Base-by-base conservation (phyloP, 2,329 filamentous ascomycete species). In the Conoideocrella luteorostrata region DNA sequence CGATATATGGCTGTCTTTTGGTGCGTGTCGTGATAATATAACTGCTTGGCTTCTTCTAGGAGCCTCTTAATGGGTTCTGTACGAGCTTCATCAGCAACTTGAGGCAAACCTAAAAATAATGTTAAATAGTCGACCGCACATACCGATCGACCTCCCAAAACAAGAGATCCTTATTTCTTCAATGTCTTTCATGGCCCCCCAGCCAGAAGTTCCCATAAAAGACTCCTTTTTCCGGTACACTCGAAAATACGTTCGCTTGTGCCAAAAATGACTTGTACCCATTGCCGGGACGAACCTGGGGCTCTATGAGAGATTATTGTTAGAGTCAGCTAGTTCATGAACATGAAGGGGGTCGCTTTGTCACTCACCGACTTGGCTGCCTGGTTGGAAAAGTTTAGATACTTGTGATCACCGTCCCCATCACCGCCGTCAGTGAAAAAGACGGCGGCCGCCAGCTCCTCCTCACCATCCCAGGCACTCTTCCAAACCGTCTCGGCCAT, bases 311-410 rank as follows among this genome's bases (percentile, higher is more conserved):
- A 11, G n/a, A n/a, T n/a, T n/a, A n/a, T n/a, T n/a, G n/a, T n/a
- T n/a, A n/a, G n/a, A n/a, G n/a, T n/a, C n/a, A n/a, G n/a, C n/a
- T n/a, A n/a, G n/a, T n/a, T n/a, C n/a, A n/a, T n/a, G n/a, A n/a
- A n/a, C n/a, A n/a, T n/a, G n/a, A n/a, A n/a, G n/a, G n/a, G n/a
- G n/a, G n/a, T n/a, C n/a, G n/a, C n/a, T n/a, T n/a, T n/a, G n/a
- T n/a, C 12, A 26, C 41, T n/a, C 32, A 44, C 41, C 24, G 35
- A 32, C 24, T 28, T 38, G 7, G 35, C 34, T 22, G 76, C 72
- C 47, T 78, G 73, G 48, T 73, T 76, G 4, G 76, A 75, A 58
- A 80, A 80, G 56, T 81, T 81, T 39, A 79, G 70, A 51, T 74
- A 78, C 43, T 56, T 58, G 23, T 50, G 54, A 10, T 56, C 56